phyloP scores from a whole-genome alignment of 2,329 filamentous ascomycete species.

The Fusarium sambucinum region DNA sequence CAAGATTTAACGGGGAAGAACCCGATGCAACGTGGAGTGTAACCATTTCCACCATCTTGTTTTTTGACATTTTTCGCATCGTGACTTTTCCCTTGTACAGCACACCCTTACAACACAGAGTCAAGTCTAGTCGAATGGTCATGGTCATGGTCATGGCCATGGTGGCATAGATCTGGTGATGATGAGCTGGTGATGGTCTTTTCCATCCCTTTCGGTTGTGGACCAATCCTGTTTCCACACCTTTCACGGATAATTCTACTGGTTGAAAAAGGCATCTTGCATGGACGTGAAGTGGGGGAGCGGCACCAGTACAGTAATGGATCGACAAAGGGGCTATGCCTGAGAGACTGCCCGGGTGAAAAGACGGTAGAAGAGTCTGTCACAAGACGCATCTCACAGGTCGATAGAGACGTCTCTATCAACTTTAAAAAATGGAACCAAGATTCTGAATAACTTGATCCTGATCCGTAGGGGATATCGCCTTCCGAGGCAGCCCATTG shows the following conservation, averaged over 20 bases:
- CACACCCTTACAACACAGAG: background rate
- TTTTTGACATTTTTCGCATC: background rate
- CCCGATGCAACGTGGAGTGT: background rate
- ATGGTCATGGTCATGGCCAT: too few species aligned
- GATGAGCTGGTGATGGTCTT: constrained; percentile 1
- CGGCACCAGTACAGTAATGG: background rate
- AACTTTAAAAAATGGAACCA: constrained; percentile 18
- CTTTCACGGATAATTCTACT: constrained; percentile 1
- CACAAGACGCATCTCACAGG: constrained; percentile 1
- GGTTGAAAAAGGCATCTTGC: constrained; percentile 1
- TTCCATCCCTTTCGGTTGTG: background rate
- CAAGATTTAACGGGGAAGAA: constrained; percentile 1
- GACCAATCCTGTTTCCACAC: constrained; percentile 10
- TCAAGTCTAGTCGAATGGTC: too few species aligned
- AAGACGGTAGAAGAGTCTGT: constrained; percentile 1
- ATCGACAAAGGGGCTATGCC: constrained; percentile 22
- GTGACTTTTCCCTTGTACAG: background rate
- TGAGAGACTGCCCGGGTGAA: background rate
- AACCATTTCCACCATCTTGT: background rate
- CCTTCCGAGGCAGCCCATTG: constrained; percentile 9
- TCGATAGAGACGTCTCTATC: background rate
- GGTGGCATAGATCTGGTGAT: constrained; percentile 2
- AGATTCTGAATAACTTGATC: background rate
- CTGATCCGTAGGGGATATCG: background rate
- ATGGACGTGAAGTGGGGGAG: background rate